Conservation (phyloP, 2,329 filamentous ascomycete species). For the Aschersonia sp. region DNA sequence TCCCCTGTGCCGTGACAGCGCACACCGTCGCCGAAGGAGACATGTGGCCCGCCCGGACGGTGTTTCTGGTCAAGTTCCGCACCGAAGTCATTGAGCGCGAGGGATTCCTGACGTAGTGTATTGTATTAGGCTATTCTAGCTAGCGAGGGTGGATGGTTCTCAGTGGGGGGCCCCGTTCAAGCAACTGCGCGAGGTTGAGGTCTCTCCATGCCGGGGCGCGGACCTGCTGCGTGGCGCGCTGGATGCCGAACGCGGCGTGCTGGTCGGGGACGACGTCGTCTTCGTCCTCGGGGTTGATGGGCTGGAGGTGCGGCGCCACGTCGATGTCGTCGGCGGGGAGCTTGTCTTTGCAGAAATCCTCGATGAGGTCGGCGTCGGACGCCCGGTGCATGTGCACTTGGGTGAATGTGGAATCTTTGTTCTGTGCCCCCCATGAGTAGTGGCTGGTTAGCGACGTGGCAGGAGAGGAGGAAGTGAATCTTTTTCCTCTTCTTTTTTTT, state of each 20-base stretch:
- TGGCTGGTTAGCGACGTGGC: background rate
- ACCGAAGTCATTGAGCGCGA: slow-evolving; percentile 87
- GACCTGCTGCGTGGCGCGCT: slow-evolving; percentile 59
- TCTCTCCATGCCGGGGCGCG: slow-evolving; percentile 69
- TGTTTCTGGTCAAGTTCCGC: slow-evolving; percentile 88
- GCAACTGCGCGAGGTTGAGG: slow-evolving; percentile 55
- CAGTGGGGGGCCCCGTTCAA: slow-evolving; percentile 43
- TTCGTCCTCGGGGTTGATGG: slow-evolving; percentile 76
- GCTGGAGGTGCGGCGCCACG: slow-evolving; percentile 66
- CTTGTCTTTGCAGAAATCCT: slow-evolving; percentile 58
- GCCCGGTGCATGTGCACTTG: slow-evolving; percentile 62
- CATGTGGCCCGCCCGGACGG: slow-evolving; percentile 93
- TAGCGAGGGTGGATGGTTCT: slow-evolving; percentile 1
- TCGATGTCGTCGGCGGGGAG: slow-evolving; percentile 69
- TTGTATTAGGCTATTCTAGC: too few relatives aligned
- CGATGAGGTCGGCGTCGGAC: slow-evolving; percentile 64
- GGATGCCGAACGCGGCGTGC: slow-evolving; percentile 77
- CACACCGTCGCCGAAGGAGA: slow-evolving; percentile 64
- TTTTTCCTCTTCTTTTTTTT: background rate
- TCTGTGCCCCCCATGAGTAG: slow-evolving; percentile 21
- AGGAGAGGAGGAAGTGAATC: too few relatives aligned
- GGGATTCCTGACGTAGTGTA: slow-evolving; percentile 52
- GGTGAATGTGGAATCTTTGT: slow-evolving; percentile 63
- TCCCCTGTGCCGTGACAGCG: slow-evolving; percentile 77
- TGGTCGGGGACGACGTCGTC: slow-evolving; percentile 82